phyloP scores from a whole-genome alignment of 2,329 filamentous ascomycete species.

The Nemania sp. region DNA sequence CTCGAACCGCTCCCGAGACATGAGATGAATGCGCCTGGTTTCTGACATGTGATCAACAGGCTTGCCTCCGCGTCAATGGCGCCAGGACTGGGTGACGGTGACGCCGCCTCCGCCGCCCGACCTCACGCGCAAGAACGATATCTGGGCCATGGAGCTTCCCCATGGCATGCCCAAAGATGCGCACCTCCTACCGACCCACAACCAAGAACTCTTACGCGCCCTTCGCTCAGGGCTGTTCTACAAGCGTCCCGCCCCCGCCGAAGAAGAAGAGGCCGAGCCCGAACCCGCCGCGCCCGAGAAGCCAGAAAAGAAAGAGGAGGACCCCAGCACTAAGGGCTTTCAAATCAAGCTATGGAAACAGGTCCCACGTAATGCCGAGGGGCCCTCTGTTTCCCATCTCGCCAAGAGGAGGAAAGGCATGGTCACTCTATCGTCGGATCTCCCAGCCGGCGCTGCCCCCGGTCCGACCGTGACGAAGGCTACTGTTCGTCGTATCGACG shows the following conservation, averaged over 20 bases:
- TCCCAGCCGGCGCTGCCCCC: slow-evolving; percentile 48
- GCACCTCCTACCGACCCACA: slow-evolving; percentile 74
- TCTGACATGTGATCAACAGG: slow-evolving; percentile 50
- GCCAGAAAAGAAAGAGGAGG: slow-evolving; percentile 65
- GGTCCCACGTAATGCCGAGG: slow-evolving; percentile 61
- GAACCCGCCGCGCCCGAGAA: slow-evolving; percentile 54
- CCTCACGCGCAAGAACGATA: slow-evolving; percentile 63
- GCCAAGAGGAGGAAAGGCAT: slow-evolving; percentile 65
- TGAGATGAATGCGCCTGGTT: neutral
- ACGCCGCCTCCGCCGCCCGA: slow-evolving; percentile 68
- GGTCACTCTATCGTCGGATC: slow-evolving; percentile 59
- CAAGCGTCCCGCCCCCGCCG: slow-evolving; percentile 67
- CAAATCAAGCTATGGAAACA: slow-evolving; percentile 65
- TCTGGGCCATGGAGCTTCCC: slow-evolving; percentile 76
- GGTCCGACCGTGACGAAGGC: slow-evolving; percentile 71
- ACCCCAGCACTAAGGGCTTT: slow-evolving; percentile 57
- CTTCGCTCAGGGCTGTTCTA: slow-evolving; percentile 77
- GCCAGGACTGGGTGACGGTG: slow-evolving; percentile 69
- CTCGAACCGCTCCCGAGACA: too few relatives aligned
- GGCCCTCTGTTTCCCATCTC: slow-evolving; percentile 54
- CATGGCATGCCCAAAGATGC: slow-evolving; percentile 84
- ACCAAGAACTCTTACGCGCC: slow-evolving; percentile 79
- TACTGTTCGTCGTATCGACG: slow-evolving; percentile 77
- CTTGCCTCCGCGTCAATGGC: slow-evolving; percentile 89
- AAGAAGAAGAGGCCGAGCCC: slow-evolving; percentile 61